Conservation (phyloP, 768 basidiomycete species). For the Rhizopogon vulgaris region DNA sequence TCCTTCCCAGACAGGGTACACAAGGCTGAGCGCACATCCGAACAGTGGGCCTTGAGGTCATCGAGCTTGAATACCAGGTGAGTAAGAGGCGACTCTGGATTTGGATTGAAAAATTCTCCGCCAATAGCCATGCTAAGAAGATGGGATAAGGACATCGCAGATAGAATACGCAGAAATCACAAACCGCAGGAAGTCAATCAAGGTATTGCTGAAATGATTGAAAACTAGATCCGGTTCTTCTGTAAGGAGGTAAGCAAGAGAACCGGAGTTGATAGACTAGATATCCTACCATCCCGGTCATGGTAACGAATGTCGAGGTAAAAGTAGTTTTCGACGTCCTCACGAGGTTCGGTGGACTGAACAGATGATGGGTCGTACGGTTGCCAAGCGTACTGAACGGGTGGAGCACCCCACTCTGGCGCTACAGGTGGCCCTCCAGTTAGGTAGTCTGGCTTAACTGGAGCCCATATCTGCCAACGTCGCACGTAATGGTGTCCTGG, state of each 20-base stretch:
- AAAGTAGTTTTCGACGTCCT: constrained; percentile 15
- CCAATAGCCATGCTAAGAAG: constrained; percentile 7
- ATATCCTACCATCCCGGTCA: not conserved
- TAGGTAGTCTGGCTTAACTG: not conserved
- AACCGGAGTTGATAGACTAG: not conserved
- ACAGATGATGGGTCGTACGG: constrained; percentile 13
- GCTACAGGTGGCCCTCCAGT: not conserved
- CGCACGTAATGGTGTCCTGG: constrained; percentile 3
- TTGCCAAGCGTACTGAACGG: constrained; percentile 3
- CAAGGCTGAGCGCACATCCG: not conserved
- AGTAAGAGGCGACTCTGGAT: constrained; percentile 3
- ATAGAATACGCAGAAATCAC: not conserved
- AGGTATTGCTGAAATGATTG: constrained; percentile 12
- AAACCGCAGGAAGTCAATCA: constrained; percentile 14
- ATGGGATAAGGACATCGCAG: not conserved
- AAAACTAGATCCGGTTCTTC: constrained; percentile 11
- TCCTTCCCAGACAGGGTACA: not conserved
- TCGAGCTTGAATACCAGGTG: constrained; percentile 3
- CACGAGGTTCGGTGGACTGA: constrained; percentile 5
- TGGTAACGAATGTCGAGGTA: constrained; percentile 9
- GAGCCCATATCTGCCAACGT: constrained; percentile 3
- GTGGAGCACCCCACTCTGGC: not conserved
- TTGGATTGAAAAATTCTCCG: constrained; percentile 8
- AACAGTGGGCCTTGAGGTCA: constrained; percentile 1
- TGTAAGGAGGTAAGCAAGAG: not conserved